phyloP scores from a whole-genome alignment of 306 rosid genomes.

The Quercus alba region DNA sequence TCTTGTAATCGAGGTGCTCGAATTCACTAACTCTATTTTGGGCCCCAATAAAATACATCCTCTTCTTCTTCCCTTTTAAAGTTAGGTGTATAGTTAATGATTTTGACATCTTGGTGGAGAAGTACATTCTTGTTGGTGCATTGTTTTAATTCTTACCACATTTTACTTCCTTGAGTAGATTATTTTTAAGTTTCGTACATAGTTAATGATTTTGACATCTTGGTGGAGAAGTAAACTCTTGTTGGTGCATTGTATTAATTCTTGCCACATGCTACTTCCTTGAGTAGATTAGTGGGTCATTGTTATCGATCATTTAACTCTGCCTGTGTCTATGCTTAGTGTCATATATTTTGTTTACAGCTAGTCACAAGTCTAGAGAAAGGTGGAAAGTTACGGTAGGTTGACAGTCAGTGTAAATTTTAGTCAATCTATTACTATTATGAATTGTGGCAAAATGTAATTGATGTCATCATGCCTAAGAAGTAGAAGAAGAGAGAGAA shows the following conservation, averaged over 20 bases:
- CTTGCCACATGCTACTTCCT: neutral
- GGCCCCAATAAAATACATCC: neutral
- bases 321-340: no score
- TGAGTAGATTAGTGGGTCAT: neutral
- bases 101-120: neutral
- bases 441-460: neutral
- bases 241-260: no score
- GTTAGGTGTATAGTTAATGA: neutral
- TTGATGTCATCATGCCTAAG: neutral
- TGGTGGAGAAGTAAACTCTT: no score
- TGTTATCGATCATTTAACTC: no score
- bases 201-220: no score
- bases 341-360: no score
- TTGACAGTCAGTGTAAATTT: no score
- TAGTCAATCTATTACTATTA: no score
- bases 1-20: neutral
- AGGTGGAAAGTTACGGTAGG: no score
- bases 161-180: neutral
- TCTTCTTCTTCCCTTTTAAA: neutral
- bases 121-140: neutral
- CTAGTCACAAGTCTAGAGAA: no score
- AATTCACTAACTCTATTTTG: neutral
- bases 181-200: no score
- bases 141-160: neutral
- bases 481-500: neutral